Evolutionary conservation across 148 eudicot genomes (phyloP).

Genomic region (Amaranthus hypochondriacus): DNA sequence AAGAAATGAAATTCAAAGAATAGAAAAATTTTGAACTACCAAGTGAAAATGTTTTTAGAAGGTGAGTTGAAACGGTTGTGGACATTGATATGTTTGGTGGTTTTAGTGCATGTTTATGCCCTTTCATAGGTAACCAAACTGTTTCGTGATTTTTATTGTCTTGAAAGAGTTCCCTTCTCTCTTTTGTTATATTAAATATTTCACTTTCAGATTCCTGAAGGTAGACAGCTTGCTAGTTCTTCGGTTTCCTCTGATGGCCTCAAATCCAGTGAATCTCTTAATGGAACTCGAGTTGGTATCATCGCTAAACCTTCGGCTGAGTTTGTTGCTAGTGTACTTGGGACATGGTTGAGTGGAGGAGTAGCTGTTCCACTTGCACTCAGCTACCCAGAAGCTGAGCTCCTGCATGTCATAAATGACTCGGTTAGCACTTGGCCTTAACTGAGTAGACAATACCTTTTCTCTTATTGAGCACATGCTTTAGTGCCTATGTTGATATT

Average conservation of each 20-base stretch:
- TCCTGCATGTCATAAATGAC: constrained; percentile 94
- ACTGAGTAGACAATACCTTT: not conserved
- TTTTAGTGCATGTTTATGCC: not conserved
- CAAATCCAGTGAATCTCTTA: constrained; percentile 36
- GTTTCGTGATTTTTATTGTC: not conserved
- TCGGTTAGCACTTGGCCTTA: constrained; percentile 46
- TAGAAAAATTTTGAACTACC: too few relatives aligned
- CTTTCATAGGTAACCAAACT: not conserved
- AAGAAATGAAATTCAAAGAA: too few relatives aligned
- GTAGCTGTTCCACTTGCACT: constrained; percentile 99
- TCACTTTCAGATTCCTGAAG: constrained; percentile 24
- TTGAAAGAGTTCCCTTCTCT: not conserved
- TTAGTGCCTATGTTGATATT: constrained; percentile 7
- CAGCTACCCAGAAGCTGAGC: constrained; percentile 97
- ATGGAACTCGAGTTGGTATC: constrained; percentile 86
- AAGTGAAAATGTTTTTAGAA: too few relatives aligned
- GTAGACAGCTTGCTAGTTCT: constrained; percentile 6
- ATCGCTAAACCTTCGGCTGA: constrained; percentile 97
- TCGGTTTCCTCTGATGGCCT: constrained; percentile 37
- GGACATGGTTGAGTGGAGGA: constrained; percentile 92
- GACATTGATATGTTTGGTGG: not conserved
- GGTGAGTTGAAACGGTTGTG: not conserved
- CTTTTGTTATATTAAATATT: constrained; percentile 3
- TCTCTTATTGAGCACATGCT: not conserved
- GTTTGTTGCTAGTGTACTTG: constrained; percentile 91